Evolutionary conservation across 1,284 basidiomycete genomes (phyloP).

Genomic region (Trametes polyzona): DNA sequence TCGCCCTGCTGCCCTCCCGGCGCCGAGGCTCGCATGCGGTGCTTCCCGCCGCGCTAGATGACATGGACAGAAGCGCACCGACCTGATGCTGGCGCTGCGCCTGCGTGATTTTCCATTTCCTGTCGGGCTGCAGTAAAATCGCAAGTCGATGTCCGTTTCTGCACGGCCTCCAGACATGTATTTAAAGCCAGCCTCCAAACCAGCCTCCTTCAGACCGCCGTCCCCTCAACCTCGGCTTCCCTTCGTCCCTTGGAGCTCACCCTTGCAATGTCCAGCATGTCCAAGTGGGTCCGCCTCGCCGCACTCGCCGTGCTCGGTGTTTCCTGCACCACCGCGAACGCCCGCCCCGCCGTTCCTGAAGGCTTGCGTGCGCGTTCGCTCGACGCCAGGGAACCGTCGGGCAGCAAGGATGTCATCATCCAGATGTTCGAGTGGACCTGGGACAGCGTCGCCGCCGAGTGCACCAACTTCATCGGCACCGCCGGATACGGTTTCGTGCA

Average conservation of each 20-base stretch:
- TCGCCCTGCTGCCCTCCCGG: neutral
- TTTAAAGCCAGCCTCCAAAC: neutral
- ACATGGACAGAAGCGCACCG: neutral
- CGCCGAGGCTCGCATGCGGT: conserved; percentile 4
- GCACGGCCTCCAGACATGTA: neutral
- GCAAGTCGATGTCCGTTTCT: neutral
- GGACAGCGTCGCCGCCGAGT: conserved; percentile 65
- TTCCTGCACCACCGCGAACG: neutral
- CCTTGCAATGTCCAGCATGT: neutral
- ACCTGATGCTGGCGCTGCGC: neutral
- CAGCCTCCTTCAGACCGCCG: neutral
- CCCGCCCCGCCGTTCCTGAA: neutral
- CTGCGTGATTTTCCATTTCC: conserved; percentile 6
- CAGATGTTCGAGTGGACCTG: conserved; percentile 44
- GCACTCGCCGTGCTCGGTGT: neutral
- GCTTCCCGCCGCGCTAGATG: conserved; percentile 7
- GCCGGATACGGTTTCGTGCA: conserved; percentile 70
- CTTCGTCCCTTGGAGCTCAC: neutral
- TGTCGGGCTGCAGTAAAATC: neutral
- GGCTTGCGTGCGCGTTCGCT: neutral
- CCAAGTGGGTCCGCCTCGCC: conserved; percentile 5
- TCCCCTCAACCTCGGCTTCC: neutral
- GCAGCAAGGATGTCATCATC: conserved; percentile 32
- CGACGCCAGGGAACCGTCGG: conserved; percentile 16
- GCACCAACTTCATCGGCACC: conserved; percentile 66